phyloP scores from a whole-genome alignment of 2,329 filamentous ascomycete species.

The Harringtonia lauricola region DNA sequence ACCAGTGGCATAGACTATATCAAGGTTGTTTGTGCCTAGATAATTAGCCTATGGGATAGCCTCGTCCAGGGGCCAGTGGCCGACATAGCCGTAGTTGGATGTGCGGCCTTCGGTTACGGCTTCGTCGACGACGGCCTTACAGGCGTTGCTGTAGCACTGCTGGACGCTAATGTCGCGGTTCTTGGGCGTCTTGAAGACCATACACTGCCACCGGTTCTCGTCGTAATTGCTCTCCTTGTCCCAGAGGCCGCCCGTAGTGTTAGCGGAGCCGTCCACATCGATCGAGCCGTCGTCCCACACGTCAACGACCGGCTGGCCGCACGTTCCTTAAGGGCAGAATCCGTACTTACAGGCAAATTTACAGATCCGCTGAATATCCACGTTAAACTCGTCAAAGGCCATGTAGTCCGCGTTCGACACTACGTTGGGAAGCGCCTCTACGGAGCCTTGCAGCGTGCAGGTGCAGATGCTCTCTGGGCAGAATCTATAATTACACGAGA shows the following conservation, averaged over 20 bases:
- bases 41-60: conserved; percentile 4
- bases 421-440: conserved; percentile 10
- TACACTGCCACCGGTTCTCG: not conserved
- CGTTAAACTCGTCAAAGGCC: conserved; percentile 5
- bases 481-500: conserved; percentile 9
- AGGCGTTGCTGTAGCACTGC: conserved; percentile 3
- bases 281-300: conserved; percentile 1
- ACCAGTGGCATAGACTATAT: conserved; percentile 1
- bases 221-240: no score
- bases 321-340: conserved; percentile 11
- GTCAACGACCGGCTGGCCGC: conserved; percentile 2
- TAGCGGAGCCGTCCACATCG: not conserved
- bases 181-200: not conserved
- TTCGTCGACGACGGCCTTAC: conserved; percentile 2
- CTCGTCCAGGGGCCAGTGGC: conserved; percentile 6
- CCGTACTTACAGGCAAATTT: conserved; percentile 12
- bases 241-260: no score
- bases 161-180: not conserved
- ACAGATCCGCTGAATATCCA: conserved; percentile 11
- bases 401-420: conserved; percentile 6
- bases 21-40: not conserved
- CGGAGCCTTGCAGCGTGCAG: conserved; percentile 11
- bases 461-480: conserved; percentile 11
- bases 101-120: conserved; percentile 3
- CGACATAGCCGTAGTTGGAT: conserved; percentile 8